Percentiles rank a stretch among this genome's conserved stretches.
Conservation (phyloP, 208 protist species). For the Trypanosoma boissoni region DNA sequence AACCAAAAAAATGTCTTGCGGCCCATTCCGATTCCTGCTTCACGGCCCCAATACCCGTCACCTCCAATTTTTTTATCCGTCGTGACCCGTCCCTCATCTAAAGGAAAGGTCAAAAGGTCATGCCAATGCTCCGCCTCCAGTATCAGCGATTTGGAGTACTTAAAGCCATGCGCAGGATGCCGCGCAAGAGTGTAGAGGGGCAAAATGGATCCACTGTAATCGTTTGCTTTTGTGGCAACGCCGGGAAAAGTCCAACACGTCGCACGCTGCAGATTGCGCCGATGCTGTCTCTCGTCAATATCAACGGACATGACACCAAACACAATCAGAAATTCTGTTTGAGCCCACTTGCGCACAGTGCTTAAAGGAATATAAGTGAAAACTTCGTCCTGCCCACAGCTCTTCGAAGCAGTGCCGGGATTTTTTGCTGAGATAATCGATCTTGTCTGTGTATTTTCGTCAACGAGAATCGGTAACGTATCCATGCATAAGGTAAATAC, state of each 20-base stretch:
- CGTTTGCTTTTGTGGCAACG: conserved; percentile 35
- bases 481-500: no score
- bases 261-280: conserved; percentile 33
- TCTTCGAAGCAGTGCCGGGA: no score
- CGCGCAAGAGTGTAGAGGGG: conserved; percentile 24
- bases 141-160: conserved; percentile 29
- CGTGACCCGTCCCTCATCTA: conserved; percentile 30
- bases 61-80: conserved; percentile 19
- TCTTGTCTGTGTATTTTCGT: no score
- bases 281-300: conserved; percentile 13
- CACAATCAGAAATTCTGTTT: conserved; percentile 25
- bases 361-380: conserved; percentile 4
- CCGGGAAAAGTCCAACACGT: conserved; percentile 42
- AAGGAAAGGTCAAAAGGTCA: conserved; percentile 31
- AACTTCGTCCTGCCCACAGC: no score
- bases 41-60: conserved; percentile 22
- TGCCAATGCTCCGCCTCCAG: conserved; percentile 34
- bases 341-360: conserved; percentile 1
- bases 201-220: conserved; percentile 29
- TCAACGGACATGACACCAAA: conserved; percentile 48
- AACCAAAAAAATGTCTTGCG: conserved; percentile 48
- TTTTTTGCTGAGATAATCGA: no score
- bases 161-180: conserved; percentile 12
- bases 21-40: conserved; percentile 35
- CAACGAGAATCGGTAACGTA: no score